Evolutionary conservation across 2,329 filamentous ascomycete genomes (phyloP), one percentile per base, ranked within the genome.

Genomic region (Diaporthe citrichinensis): DNA sequence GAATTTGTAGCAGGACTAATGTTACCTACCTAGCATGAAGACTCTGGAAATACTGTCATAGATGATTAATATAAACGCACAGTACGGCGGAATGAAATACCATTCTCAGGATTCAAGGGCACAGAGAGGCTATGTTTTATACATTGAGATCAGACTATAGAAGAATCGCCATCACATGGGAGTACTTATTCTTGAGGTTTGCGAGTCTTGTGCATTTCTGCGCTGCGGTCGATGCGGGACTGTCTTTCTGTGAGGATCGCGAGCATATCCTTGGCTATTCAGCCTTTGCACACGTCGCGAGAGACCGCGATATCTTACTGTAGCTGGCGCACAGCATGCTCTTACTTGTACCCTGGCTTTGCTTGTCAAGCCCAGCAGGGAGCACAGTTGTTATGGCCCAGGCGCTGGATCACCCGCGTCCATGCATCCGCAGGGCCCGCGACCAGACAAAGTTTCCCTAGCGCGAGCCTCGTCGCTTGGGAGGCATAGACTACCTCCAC

Each of bases 391-490:
- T 23, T 23, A n/a, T 51, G 28, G 41, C 12, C 44, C 12, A 8
- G 62, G 62, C 20, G 44, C 44, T 36, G 44, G 41, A 67, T 20
- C 44, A 46, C 41, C 20, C 39, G 44, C 61, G 17, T 20, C 41
- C 14, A 44, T n/a, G 44, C 28, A 36, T 9, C 44, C 44, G 6
- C 28, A 51, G 28, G 23, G 62, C 28, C 28, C 20, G 39, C 61
- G 41, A 31, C 31, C 28, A 53, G 31, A 31, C 12, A 53, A 20
- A 36, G 6, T n/a, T 53, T n/a, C 62, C 25, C 62, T 53, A 25
- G 44, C 46, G 62, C 31, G 44, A 68, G 44, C 20, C 44, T 15
- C 23, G 44, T 68, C 62, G 31, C 62, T 53, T 34, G 62, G 62
- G 12, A 51, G 23, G n/a, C n/a, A 28, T 44, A 53, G 31, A 34